These are phyloP conservation scores for Zopfia rhizophila DNA, from an alignment of 2,329 filamentous ascomycete species.

Conservation along the genomic window DNA sequence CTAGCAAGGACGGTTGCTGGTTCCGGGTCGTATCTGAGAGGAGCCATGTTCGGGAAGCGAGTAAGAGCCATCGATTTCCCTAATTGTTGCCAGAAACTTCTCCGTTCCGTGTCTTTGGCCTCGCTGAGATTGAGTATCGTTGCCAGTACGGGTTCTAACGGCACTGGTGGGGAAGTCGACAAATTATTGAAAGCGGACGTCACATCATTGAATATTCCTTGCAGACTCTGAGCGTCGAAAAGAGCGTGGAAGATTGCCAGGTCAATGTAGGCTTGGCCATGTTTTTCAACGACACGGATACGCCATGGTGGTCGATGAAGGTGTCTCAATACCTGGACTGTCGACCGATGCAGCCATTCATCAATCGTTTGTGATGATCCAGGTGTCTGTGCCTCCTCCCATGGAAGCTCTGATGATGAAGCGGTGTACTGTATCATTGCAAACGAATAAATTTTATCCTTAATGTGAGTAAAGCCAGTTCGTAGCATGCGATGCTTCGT, in stretches of 20 bases:
- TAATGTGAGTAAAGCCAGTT: conserved; percentile 74
- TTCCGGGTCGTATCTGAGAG: conserved; percentile 58
- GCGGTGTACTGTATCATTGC: conserved; percentile 75
- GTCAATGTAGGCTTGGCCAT: conserved; percentile 46
- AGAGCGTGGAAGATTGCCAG: conserved; percentile 80
- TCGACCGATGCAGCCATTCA: conserved; percentile 36
- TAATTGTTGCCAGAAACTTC: conserved; percentile 72
- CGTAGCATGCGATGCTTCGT: conserved; percentile 76
- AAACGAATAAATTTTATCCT: conserved; percentile 71
- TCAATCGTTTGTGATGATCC: conserved; percentile 13
- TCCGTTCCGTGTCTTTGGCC: conserved; percentile 38
- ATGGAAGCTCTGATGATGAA: conserved; percentile 48
- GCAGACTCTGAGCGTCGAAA: conserved; percentile 83
- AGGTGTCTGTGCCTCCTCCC: conserved; percentile 20
- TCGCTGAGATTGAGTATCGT: conserved; percentile 56
- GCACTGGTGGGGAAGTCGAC: conserved; percentile 30
- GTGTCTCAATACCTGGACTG: conserved; percentile 50
- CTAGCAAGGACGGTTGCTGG: conserved; percentile 50
- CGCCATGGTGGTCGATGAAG: conserved; percentile 72
- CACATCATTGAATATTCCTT: conserved; percentile 71
- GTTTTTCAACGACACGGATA: conserved; percentile 59
- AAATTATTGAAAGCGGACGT: conserved; percentile 48
- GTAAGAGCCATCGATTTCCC: conserved; percentile 67
- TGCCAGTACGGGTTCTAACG: conserved; percentile 57
- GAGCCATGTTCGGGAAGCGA: conserved; percentile 80